phyloP scores from a whole-genome alignment of 371 early-diverging fungal species.

The Blastocladiella emersonii region DNA sequence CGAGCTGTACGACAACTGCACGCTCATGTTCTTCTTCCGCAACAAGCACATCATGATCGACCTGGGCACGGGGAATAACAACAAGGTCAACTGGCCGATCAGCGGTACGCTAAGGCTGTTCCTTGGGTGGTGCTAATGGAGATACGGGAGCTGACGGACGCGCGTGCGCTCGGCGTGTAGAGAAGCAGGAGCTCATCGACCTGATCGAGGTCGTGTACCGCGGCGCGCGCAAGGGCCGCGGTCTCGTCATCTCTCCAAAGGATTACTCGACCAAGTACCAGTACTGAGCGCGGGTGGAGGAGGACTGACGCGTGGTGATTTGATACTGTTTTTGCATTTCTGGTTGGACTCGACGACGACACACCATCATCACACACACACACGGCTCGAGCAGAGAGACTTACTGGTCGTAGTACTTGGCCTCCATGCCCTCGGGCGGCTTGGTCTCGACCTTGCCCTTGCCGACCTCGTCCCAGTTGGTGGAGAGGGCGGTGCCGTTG shows the following conservation, averaged over 20 bases:
- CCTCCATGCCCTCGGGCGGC: conserved; percentile 86
- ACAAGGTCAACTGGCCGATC: conserved; percentile 95
- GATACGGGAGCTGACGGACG: no score
- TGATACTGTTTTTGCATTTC: no score
- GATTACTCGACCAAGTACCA: conserved; percentile 94
- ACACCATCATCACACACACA: no score
- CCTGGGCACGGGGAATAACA: conserved; percentile 96
- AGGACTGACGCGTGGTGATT: no score
- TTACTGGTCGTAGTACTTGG: conserved; percentile 22
- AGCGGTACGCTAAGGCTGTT: conserved; percentile 26
- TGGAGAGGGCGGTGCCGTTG: conserved; percentile 87
- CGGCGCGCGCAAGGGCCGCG: conserved; percentile 85
- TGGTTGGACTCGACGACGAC: no score
- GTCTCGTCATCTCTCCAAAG: conserved; percentile 88
- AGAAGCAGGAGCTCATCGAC: conserved; percentile 77
- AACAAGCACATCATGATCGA: conserved; percentile 98
- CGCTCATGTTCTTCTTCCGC: conserved; percentile 83
- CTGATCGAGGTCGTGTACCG: conserved; percentile 79
- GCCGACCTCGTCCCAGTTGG: conserved; percentile 91
- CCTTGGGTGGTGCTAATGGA: background rate
- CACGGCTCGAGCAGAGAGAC: no score
- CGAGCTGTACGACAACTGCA: conserved; percentile 93
- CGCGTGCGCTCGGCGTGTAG: conserved; percentile 9
- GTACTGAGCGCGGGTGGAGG: conserved; percentile 61
- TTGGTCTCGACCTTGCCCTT: conserved; percentile 61